Evolutionary conservation across 495 filamentous ascomycete genomes (phyloP).

Genomic region (Aspergillus indologenus): DNA sequence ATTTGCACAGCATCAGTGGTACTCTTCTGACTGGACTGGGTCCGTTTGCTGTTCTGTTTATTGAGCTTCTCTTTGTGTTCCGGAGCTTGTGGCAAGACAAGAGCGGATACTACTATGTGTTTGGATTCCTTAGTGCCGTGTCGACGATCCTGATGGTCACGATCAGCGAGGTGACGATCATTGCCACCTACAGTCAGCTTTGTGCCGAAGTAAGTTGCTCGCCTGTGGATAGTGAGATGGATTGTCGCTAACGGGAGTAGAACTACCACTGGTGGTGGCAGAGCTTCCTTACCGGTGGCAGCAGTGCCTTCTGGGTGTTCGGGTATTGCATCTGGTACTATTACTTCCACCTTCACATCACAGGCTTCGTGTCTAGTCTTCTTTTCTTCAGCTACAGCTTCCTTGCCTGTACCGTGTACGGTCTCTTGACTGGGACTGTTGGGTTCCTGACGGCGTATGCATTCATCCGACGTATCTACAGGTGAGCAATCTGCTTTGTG

Average conservation of each 20-base stretch:
- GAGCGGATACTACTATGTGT: conserved; percentile 92
- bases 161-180: conserved; percentile 84
- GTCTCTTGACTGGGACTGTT: conserved; percentile 79
- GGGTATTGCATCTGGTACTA: conserved; percentile 87
- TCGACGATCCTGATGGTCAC: conserved; percentile 71
- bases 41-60: conserved; percentile 90
- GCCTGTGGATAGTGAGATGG: not conserved
- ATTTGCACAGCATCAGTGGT: conserved; percentile 58
- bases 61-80: conserved; percentile 91
- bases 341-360: conserved; percentile 74
- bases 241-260: conserved; percentile 36
- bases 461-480: conserved; percentile 87
- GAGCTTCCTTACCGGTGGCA: conserved; percentile 79
- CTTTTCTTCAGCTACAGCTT: conserved; percentile 85
- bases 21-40: conserved; percentile 76
- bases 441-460: conserved; percentile 86
- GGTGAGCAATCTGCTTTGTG: conserved; percentile 57
- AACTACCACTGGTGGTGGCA: conserved; percentile 98
- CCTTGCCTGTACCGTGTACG: conserved; percentile 81
- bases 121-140: conserved; percentile 82
- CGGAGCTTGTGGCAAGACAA: conserved; percentile 91
- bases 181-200: conserved; percentile 82
- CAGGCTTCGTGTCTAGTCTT: conserved; percentile 74
- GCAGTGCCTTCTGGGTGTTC: conserved; percentile 82
- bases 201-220: conserved; percentile 61